A percentile compares a stretch with the other conserved stretches of the same genome.
Evolutionary conservation across 164 flowering plant species (phyloP).

Genomic region (Santalum album): DNA sequence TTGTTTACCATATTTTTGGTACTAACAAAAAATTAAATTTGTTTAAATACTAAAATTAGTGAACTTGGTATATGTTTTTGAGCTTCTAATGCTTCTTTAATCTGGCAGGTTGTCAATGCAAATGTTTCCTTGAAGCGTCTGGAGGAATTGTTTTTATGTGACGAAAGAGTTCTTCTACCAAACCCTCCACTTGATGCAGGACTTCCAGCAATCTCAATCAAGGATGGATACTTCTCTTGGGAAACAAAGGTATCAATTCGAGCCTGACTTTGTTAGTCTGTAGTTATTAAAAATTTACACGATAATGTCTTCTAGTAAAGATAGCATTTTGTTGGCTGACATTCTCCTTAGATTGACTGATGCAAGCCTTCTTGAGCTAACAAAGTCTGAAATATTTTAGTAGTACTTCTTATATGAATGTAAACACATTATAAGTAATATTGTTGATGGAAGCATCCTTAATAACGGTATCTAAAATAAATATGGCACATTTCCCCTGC

Average conservation of each 20-base stretch:
- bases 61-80: too few species aligned
- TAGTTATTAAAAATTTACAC: background rate
- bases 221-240: slow-evolving; percentile 86
- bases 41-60: background rate
- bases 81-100: slow-evolving; percentile 13
- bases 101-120: slow-evolving; percentile 76
- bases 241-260: slow-evolving; percentile 59
- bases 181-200: slow-evolving; percentile 78
- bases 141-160: slow-evolving; percentile 81
- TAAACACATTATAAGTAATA: background rate
- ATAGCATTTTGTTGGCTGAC: too few species aligned
- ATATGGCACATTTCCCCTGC: too few species aligned
- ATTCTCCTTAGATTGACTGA: background rate
- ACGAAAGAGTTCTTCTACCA: slow-evolving; percentile 79
- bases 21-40: background rate
- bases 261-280: too few species aligned
- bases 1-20: too few species aligned
- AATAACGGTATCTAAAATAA: too few species aligned
- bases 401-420: background rate
- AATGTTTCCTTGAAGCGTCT: slow-evolving; percentile 90
- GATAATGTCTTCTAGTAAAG: too few species aligned
- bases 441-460: background rate
- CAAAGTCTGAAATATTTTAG: background rate
- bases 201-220: slow-evolving; percentile 79
- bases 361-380: background rate